These are phyloP conservation scores for Leishmania tarentolae DNA, from an alignment of 208 protist species.

Conservation along the genomic window DNA sequence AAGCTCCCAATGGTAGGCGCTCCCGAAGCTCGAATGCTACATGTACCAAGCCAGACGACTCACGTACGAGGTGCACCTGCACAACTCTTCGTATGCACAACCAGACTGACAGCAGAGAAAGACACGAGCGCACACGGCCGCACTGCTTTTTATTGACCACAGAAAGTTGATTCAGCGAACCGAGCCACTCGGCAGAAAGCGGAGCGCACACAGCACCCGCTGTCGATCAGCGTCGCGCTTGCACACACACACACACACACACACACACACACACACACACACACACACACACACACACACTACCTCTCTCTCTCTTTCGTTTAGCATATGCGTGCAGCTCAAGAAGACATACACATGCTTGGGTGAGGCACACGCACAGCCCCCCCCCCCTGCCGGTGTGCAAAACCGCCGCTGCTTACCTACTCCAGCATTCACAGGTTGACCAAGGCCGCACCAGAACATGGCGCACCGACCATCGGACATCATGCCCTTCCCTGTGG, in stretches of 20 bases:
- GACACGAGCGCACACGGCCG: neutral
- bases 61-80: neutral
- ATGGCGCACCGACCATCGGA: neutral
- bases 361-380: too few relatives aligned
- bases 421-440: neutral
- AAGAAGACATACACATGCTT: too few relatives aligned
- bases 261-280: neutral
- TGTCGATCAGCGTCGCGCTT: neutral
- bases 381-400: too few relatives aligned
- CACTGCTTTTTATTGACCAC: neutral
- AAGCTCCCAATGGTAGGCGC: neutral
- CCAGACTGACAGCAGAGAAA: neutral
- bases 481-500: neutral
- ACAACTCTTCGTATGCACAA: neutral
- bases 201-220: neutral
- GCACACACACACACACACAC: neutral
- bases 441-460: neutral
- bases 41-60: neutral
- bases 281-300: neutral
- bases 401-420: neutral
- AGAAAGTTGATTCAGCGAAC: neutral
- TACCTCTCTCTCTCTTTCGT: too few relatives aligned
- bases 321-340: too few relatives aligned
- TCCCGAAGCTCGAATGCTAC: neutral
- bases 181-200: neutral